Base-by-base conservation (phyloP, 176 grass and related monocot genomes). In the Oryza meyeriana region DNA sequence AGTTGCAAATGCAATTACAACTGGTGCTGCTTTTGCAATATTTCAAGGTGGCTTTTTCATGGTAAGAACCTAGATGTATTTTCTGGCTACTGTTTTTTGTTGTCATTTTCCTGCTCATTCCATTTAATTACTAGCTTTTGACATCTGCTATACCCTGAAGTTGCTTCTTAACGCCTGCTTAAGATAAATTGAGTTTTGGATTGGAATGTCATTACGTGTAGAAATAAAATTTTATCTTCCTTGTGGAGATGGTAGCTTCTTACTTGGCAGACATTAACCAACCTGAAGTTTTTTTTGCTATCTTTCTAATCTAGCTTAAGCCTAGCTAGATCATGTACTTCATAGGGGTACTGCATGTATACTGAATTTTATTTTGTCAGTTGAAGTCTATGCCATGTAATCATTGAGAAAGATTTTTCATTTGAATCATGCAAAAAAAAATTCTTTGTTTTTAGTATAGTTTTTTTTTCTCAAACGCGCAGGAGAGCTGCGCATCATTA, bases 41-140 rank as follows among this genome's bases (percentile, higher is more conserved):
- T 92, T 94, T 87, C 95, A 93, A 86, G 92, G 92, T 79, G 92
- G 84, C 16, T 84, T 98, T 84, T 94, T 98, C 81, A 90, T 90
- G 95, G 92, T 95, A 94, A 64, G 83, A 33, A 85, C 13, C 26
- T 72, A 63, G 2, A 39, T 20, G 22, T 88, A 0, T 72, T 78
- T 82, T 12, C 48, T 40, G 66, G 57, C 44, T 31, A 63, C 20
- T 48, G 47, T 8, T 27, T 16, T 50, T 81, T 70, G 26, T 14
- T 35, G 27, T 29, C 4, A 52, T 17, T 81, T 85, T 69, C 20
- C 24, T 84, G 38, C 9, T 55, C 50, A 29, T 47, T 35, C 18
- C 13, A 34, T 63, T 38, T 26, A 75, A 36, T 69, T 20, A 27
- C 32, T 75, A 65, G 16, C 40, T 42, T 78, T 78, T 55, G 18